Percentiles rank a stretch among this genome's conserved stretches.
These are phyloP conservation scores for Entomophthora muscae DNA, from an alignment of 371 early-diverging fungal species.

Conservation along the genomic window DNA sequence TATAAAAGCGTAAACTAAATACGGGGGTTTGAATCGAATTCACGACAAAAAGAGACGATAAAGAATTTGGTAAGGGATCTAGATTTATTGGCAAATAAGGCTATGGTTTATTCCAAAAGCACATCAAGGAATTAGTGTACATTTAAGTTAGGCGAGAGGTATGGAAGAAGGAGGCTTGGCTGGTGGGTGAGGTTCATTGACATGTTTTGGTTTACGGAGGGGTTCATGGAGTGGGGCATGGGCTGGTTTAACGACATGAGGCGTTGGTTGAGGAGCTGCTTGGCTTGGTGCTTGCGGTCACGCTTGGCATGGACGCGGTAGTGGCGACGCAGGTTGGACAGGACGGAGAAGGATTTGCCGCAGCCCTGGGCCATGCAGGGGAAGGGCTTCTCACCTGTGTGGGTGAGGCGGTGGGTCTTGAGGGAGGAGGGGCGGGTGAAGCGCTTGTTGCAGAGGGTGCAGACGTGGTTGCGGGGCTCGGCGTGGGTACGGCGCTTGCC, in stretches of 20 bases:
- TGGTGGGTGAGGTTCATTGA: too few species aligned
- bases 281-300: background rate
- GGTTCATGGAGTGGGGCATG: background rate
- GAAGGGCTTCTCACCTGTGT: constrained; percentile 47
- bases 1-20: too few species aligned
- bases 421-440: constrained; percentile 40
- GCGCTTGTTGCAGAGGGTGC: constrained; percentile 22
- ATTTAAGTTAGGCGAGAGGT: too few species aligned
- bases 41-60: too few species aligned
- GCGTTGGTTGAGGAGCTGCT: background rate
- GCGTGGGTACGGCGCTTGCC: background rate
- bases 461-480: background rate
- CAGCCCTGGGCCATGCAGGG: constrained; percentile 43
- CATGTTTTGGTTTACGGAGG: background rate
- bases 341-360: constrained; percentile 48
- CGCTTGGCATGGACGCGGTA: constrained; percentile 2
- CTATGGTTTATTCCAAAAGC: too few species aligned
- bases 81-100: too few species aligned
- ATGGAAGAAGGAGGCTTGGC: too few species aligned
- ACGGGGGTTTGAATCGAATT: too few species aligned
- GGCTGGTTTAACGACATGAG: background rate
- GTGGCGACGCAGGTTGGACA: constrained; percentile 61
- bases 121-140: too few species aligned
- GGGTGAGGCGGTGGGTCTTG: constrained; percentile 38
- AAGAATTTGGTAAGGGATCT: too few species aligned